These are phyloP conservation scores for Lunularia cruciata DNA, from an alignment of 225 moss, liverwort and hornwort genomes.

Conservation along the genomic window DNA sequence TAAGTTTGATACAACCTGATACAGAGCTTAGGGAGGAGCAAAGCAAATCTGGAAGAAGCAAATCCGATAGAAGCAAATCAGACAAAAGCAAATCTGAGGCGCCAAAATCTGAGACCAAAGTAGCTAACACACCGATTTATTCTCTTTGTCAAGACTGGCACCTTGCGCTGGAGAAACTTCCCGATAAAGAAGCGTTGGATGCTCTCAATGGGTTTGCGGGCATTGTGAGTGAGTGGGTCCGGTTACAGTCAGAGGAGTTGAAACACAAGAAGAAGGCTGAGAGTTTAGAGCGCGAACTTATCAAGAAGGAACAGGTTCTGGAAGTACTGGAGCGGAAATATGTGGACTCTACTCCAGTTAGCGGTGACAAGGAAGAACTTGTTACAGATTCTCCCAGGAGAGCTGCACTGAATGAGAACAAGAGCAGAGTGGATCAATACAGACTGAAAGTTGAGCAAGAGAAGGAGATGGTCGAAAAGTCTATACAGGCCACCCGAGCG, in stretches of 20 bases:
- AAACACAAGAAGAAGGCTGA: conserved; percentile 64
- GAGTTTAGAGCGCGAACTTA: conserved; percentile 52
- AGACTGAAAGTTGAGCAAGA: conserved; percentile 33
- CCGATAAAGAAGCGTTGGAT: conserved; percentile 57
- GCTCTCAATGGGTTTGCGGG: conserved; percentile 59
- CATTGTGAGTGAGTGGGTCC: conserved; percentile 63
- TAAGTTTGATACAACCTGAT: conserved; percentile 71
- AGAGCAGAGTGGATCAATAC: conserved; percentile 30
- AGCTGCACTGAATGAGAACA: conserved; percentile 33
- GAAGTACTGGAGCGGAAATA: conserved; percentile 33
- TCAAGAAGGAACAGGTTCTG: conserved; percentile 51
- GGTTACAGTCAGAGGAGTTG: conserved; percentile 70
- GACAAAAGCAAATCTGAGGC: too few relatives aligned
- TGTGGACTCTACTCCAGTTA: conserved; percentile 47
- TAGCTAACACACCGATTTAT: conserved; percentile 50
- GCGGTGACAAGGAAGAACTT: conserved; percentile 50
- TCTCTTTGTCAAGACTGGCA: conserved; percentile 62
- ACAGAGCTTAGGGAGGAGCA: conserved; percentile 58
- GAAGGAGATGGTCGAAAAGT: conserved; percentile 31
- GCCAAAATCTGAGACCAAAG: conserved; percentile 32
- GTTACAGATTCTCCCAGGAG: conserved; percentile 25
- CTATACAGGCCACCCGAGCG: conserved; percentile 28
- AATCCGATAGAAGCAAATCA: too few relatives aligned
- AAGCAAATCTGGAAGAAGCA: conserved; percentile 28
- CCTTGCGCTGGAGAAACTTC: conserved; percentile 60